phyloP scores from a whole-genome alignment of 2,329 filamentous ascomycete species.

The Westerdykella sp. region DNA sequence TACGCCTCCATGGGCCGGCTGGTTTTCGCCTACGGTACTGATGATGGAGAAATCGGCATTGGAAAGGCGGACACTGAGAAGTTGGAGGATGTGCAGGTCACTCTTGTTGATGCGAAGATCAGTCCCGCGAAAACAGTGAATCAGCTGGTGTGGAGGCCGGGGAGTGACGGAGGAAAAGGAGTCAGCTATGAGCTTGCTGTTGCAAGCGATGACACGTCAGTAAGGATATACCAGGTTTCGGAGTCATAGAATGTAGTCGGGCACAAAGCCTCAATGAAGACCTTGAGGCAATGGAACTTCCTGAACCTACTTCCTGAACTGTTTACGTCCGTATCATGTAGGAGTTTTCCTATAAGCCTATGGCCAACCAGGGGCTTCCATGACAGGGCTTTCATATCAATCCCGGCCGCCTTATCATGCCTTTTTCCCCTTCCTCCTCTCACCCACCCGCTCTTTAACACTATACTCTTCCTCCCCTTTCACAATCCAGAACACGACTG shows the following conservation, averaged over 20 bases:
- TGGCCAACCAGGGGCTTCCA: no score
- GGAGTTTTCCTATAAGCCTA: no score
- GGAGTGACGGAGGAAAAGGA: neutral
- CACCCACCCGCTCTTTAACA: neutral
- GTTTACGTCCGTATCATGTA: no score
- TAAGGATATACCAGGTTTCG: conserved; percentile 30
- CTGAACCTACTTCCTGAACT: no score
- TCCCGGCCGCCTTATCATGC: no score
- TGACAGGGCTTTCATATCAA: no score
- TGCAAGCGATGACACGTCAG: conserved; percentile 38
- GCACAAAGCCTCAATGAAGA: no score
- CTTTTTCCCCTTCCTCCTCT: no score
- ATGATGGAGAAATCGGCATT: conserved; percentile 24
- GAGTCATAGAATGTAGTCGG: neutral
- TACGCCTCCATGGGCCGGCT: neutral
- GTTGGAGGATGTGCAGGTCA: conserved; percentile 12
- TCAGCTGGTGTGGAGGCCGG: conserved; percentile 31
- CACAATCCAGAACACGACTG: conserved; percentile 35
- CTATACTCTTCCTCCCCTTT: conserved; percentile 1
- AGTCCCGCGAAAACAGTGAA: conserved; percentile 27
- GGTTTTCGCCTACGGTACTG: conserved; percentile 30
- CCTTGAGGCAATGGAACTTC: no score
- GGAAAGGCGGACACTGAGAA: conserved; percentile 3
- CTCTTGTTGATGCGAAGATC: conserved; percentile 10
- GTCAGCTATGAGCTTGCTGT: conserved; percentile 30